Evolutionary conservation across 768 basidiomycete species (phyloP), one percentile per base, ranked within the genome.

Genomic region (Xanthoconium stramineum): DNA sequence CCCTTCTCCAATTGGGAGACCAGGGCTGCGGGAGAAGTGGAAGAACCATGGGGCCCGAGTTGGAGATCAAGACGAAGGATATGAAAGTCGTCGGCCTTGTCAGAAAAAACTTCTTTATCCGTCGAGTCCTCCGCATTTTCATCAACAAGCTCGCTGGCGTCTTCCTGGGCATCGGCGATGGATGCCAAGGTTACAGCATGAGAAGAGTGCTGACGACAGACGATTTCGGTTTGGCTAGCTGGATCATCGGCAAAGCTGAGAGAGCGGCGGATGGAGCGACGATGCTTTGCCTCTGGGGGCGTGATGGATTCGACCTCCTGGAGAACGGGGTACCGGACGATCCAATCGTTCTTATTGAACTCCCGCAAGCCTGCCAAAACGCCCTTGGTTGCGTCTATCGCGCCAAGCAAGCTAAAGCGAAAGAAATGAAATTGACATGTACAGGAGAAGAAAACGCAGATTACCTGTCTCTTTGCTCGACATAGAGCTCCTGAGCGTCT

Each of bases 31-130:
- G 86, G 79, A 30, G 82, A 78, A 36, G 83, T 80, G 0, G 79
- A 76, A 8, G 88, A 81, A 38, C 81, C 83, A 52, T 81, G 84
- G 33, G 87, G 78, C 20, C 94, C 94, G 46, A 98, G 86, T 68
- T 92, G 92, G 65, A 98, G 85, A 74, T 98, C 94, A 44, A 98
- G 83, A 13, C 90, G 89, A 58, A 98, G 84, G 50, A 98, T 87
- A 58, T 88, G 84, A 72, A 98, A 94, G 59, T 91, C 89, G 40
- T 81, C 77, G 2, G 65, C 62, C 29, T 72, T 78, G 29, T 74
- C 70, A 20, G 79, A 42, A 79, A 67, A 14, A 77, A 70, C n/a
- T 71, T 72, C 51, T 66, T 52, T 55, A 33, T 77, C 71, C 50
- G 70, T 64, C 15, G 57, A 60, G 36, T 63, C 69, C 24, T 69